A percentile compares a stretch with the other conserved stretches of the same genome.
Conservation (phyloP, 345 rosid species). For the Physaria fendleri region DNA sequence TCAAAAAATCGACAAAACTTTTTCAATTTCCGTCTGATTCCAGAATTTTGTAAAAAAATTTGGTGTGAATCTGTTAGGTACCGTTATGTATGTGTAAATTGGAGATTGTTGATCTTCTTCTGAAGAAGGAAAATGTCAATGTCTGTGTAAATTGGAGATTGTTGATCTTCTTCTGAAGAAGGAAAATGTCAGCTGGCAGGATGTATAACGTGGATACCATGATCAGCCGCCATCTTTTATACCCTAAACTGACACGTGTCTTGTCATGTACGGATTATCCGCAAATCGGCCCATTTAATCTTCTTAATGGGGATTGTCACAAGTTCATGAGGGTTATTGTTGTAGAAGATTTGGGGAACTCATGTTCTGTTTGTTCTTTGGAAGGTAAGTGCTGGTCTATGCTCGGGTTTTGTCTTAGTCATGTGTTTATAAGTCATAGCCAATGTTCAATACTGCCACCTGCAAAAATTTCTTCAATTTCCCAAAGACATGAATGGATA, state of each 20-base stretch:
- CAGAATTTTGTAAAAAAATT: not conserved
- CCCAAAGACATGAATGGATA: too few species aligned
- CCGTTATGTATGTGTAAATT: not conserved
- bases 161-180: not conserved
- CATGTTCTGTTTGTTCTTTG: too few species aligned
- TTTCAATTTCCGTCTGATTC: slow-evolving; percentile 4
- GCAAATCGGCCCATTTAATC: slow-evolving; percentile 1
- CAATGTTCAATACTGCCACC: too few species aligned
- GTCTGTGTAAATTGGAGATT: not conserved
- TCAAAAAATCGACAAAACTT: not conserved
- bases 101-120: not conserved
- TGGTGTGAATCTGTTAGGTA: slow-evolving; percentile 2
- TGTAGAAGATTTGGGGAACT: too few species aligned
- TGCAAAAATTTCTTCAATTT: too few species aligned
- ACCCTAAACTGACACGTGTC: slow-evolving; percentile 13
- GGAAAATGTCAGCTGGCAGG: slow-evolving; percentile 20
- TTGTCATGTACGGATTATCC: slow-evolving; percentile 18
- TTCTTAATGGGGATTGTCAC: not conserved
- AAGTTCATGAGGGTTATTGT: too few species aligned
- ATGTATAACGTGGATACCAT: slow-evolving; percentile 30
- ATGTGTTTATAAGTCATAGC: too few species aligned
- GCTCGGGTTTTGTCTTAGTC: too few species aligned
- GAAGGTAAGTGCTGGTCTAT: too few species aligned
- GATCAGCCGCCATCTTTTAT: slow-evolving; percentile 21
- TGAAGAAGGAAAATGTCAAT: slow-evolving; percentile 2